Evolutionary conservation across 805 yeast genomes (phyloP).

Genomic region (Ogataea kodamae): DNA sequence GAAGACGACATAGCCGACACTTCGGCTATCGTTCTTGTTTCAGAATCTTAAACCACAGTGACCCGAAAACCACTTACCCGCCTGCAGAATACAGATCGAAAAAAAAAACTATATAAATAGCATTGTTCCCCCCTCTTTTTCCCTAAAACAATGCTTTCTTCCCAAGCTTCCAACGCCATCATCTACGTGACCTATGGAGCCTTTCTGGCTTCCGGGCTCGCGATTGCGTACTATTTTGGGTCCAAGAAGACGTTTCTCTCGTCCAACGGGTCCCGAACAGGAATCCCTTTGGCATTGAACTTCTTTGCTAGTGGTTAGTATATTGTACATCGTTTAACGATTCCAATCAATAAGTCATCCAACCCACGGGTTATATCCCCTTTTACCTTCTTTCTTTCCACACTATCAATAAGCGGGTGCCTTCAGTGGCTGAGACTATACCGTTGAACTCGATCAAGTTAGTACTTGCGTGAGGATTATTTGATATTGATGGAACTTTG

Average conservation of each 20-base stretch:
- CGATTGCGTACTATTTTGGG: slow-evolving; percentile 56
- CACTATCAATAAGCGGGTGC: slow-evolving; percentile 48
- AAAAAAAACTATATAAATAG: slow-evolving; percentile 4
- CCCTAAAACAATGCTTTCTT: slow-evolving; percentile 34
- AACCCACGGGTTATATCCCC: too few species aligned
- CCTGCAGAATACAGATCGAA: not conserved
- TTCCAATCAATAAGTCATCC: slow-evolving; percentile 13
- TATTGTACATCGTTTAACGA: slow-evolving; percentile 12
- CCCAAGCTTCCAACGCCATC: slow-evolving; percentile 55
- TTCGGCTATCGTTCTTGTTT: slow-evolving; percentile 19
- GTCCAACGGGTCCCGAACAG: slow-evolving; percentile 77
- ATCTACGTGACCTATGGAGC: slow-evolving; percentile 58
- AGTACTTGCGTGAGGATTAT: slow-evolving; percentile 77
- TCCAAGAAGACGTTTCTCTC: slow-evolving; percentile 59
- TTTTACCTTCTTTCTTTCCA: slow-evolving; percentile 10
- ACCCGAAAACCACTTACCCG: not conserved
- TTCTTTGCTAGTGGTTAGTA: slow-evolving; percentile 87
- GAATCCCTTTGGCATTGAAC: slow-evolving; percentile 78
- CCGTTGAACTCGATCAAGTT: slow-evolving; percentile 83
- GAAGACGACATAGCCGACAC: slow-evolving; percentile 14
- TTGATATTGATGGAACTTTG: slow-evolving; percentile 35
- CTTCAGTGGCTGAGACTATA: slow-evolving; percentile 56
- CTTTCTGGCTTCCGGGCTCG: slow-evolving; percentile 51
- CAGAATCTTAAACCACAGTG: slow-evolving; percentile 7
- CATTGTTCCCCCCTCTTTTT: not conserved